Percentiles rank a stretch among this genome's conserved stretches.
These are phyloP conservation scores for Apiotrichum mycotoxinovorans DNA, from an alignment of 1,284 basidiomycete genomes.

Conservation along the genomic window DNA sequence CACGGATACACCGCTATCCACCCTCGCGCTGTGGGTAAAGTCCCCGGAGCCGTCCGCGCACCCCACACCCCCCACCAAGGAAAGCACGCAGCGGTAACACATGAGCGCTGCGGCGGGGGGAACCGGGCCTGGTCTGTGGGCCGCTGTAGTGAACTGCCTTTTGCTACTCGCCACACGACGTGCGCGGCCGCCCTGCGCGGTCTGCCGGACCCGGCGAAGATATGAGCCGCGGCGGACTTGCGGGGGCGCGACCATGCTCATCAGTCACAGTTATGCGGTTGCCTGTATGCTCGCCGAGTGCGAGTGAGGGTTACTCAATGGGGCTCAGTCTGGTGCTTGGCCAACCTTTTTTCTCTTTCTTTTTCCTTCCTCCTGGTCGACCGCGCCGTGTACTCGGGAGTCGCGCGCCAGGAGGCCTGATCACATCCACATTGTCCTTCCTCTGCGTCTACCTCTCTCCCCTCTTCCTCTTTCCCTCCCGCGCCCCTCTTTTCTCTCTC, in stretches of 20 bases:
- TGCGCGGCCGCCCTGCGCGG: not conserved
- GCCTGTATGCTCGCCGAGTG: constrained; percentile 16
- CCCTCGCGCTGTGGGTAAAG: constrained; percentile 47
- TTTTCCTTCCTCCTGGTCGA: constrained; percentile 14
- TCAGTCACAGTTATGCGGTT: constrained; percentile 48
- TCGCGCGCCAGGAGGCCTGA: constrained; percentile 6
- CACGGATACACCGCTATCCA: constrained; percentile 19
- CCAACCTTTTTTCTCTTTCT: constrained; percentile 13
- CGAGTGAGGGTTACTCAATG: constrained; percentile 45
- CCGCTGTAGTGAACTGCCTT: not conserved
- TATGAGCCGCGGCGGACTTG: constrained; percentile 32
- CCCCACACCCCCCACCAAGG: constrained; percentile 1
- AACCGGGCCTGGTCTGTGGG: not conserved
- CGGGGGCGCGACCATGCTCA: constrained; percentile 29
- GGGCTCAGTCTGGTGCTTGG: constrained; percentile 50
- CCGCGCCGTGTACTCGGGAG: not conserved
- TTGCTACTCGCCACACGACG: too few species aligned
- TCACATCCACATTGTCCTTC: constrained; percentile 15
- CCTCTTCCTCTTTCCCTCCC: not conserved
- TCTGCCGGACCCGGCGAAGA: constrained; percentile 37
- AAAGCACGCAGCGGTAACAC: constrained; percentile 14
- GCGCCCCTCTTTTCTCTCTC: constrained; percentile 2
- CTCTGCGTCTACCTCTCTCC: not conserved
- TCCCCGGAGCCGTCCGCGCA: constrained; percentile 42
- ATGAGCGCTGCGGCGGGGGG: constrained; percentile 3